phyloP scores from a whole-genome alignment of 1,284 basidiomycete species.

The Omphalotus olearius region DNA sequence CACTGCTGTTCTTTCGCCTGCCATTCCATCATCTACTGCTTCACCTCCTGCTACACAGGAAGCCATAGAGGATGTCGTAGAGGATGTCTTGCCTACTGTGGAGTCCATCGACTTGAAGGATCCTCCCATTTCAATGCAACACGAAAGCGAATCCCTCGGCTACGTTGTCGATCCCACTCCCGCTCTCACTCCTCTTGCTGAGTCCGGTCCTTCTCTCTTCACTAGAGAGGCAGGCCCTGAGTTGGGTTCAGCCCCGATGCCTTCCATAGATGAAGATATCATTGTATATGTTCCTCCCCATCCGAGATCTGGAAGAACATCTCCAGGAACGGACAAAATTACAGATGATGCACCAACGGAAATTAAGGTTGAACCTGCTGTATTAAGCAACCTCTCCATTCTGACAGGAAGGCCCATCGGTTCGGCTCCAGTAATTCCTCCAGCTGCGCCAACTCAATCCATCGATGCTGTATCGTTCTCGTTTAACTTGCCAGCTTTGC shows the following conservation, averaged over 20 bases:
- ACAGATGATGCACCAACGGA: not conserved
- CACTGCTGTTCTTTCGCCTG: too few species aligned
- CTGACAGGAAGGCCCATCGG: conserved; percentile 23
- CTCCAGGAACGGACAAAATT: conserved; percentile 16
- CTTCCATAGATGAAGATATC: conserved; percentile 46
- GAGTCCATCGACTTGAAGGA: conserved; percentile 4
- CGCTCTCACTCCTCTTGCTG: not conserved
- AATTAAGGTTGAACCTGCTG: not conserved
- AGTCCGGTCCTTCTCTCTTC: not conserved
- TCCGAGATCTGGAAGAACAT: conserved; percentile 29
- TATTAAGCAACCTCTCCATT: conserved; percentile 20
- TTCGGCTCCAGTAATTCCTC: conserved; percentile 1
- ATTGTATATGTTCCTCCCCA: conserved; percentile 63
- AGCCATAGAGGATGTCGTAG: not conserved
- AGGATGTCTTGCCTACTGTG: not conserved
- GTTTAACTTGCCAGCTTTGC: not conserved
- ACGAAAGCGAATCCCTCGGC: conserved; percentile 5
- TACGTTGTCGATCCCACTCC: conserved; percentile 26
- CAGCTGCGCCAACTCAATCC: not conserved
- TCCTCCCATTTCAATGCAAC: not conserved
- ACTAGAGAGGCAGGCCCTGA: not conserved
- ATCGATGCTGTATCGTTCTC: conserved; percentile 24
- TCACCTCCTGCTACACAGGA: too few species aligned
- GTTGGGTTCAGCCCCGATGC: conserved; percentile 20
- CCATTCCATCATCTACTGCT: too few species aligned